Evolutionary conservation across 1,139 yeast species (phyloP), one percentile per base, ranked within the genome.

Genomic region (Hemisphaericaspora lyxosophila): DNA sequence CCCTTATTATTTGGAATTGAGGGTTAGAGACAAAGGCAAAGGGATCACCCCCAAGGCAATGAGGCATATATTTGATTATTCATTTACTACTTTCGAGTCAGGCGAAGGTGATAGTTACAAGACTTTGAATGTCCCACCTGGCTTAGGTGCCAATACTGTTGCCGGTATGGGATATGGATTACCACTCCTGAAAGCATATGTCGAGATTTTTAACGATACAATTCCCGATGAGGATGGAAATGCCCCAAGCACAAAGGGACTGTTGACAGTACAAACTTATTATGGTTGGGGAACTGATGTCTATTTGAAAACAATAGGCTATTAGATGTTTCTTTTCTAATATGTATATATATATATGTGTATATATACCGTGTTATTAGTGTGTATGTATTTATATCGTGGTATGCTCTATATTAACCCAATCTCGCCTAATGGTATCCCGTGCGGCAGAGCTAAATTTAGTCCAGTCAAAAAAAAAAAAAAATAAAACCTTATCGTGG

Each of bases 161-260:
- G 96, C 97, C 0, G 98, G 98, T 0, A 84, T 92, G 86, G 98
- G 98, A 0, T 90, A 88, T 55, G 98, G 98, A 0, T 62, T 90
- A 38, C 97, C 97, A 1, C 66, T 90, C 44, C 86, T 92, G 64
- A 77, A 78, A 53, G 67, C 66, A 44, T 71, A 71, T 48, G 60
- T 69, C n/a, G 75, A 71, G 48, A 64, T 67, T 2, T 71, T 71
- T 48, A 69, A 70, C 42, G 70, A 65, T 28, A 59, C 69, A 4
- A 41, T 59, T 3, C 50, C 54, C 6, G 50, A 51, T 5, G 47
- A 40, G 7, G 45, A 41, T 11, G 49, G 47, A 5, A 45, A 44
- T 7, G 33, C 44, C 16, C 46, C 51, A 1, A 35, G 40, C 5
- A 54, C 59, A 22, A 66, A 75, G 51, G 97, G 97, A 1, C 78